Evolutionary conservation across 2,329 filamentous ascomycete genomes (phyloP).

Genomic region (Fusarium beomiforme): DNA sequence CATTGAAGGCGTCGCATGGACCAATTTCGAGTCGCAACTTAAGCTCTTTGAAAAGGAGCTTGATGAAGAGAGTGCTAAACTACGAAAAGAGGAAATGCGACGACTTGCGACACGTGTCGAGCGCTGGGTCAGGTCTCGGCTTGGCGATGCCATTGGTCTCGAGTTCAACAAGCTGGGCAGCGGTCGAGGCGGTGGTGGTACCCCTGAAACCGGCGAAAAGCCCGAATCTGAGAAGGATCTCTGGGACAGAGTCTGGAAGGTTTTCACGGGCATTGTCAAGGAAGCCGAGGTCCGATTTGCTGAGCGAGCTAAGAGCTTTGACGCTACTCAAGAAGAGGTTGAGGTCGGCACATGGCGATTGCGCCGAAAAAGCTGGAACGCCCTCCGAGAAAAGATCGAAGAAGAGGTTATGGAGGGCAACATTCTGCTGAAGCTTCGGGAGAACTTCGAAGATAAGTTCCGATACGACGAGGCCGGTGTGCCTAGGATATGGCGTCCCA

Average conservation of each 20-base stretch:
- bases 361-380: constrained; percentile 93
- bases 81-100: constrained; percentile 96
- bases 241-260: constrained; percentile 94
- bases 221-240: constrained; percentile 81
- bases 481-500: constrained; percentile 94
- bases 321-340: constrained; percentile 90
- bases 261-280: constrained; percentile 83
- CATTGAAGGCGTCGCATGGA: constrained; percentile 87
- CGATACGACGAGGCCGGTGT: constrained; percentile 96
- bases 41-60: constrained; percentile 88
- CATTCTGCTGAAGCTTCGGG: constrained; percentile 90
- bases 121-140: constrained; percentile 88
- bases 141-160: constrained; percentile 87
- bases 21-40: constrained; percentile 83
- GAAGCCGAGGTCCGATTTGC: constrained; percentile 89
- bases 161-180: constrained; percentile 97
- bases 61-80: constrained; percentile 83
- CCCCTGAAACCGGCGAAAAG: constrained; percentile 80
- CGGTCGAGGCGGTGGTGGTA: constrained; percentile 82
- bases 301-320: constrained; percentile 90
- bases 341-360: constrained; percentile 93
- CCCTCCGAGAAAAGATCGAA: constrained; percentile 88
- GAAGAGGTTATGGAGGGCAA: constrained; percentile 99
- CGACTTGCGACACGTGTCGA: constrained; percentile 90
- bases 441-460: constrained; percentile 99